A percentile compares a stretch with the other conserved stretches of the same genome.
These are phyloP conservation scores for Scutellaria minor DNA, from an alignment of 257 asterid genomes.

Conservation along the genomic window DNA sequence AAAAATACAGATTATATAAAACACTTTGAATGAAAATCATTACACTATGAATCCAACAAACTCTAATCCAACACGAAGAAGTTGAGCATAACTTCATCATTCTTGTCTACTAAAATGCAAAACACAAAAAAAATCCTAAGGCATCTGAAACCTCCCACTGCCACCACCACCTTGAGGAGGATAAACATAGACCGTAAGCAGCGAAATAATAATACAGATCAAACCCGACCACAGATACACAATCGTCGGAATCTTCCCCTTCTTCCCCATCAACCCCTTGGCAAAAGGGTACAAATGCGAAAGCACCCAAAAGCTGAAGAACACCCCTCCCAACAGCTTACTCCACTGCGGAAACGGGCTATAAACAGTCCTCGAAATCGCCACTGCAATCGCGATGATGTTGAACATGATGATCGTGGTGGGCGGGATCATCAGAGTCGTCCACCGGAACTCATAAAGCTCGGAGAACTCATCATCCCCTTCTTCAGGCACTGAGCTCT, in stretches of 20 bases:
- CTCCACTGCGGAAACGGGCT: slow-evolving; percentile 90
- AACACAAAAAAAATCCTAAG: slow-evolving; percentile 26
- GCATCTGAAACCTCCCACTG: slow-evolving; percentile 44
- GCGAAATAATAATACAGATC: slow-evolving; percentile 71
- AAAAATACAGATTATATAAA: too few species aligned
- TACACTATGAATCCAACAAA: neutral
- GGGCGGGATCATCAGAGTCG: slow-evolving; percentile 80
- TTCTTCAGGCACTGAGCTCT: slow-evolving; percentile 70
- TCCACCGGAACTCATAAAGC: slow-evolving; percentile 87
- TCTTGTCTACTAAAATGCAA: neutral
- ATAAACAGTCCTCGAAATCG: slow-evolving; percentile 69
- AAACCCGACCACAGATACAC: slow-evolving; percentile 92
- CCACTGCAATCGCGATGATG: slow-evolving; percentile 72
- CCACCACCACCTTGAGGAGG: slow-evolving; percentile 59
- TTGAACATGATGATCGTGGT: slow-evolving; percentile 78
- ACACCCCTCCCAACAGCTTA: slow-evolving; percentile 78
- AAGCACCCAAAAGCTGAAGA: slow-evolving; percentile 93
- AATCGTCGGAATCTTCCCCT: slow-evolving; percentile 83
- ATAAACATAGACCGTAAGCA: slow-evolving; percentile 69
- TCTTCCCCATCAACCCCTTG: slow-evolving; percentile 83
- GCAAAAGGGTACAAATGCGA: slow-evolving; percentile 93
- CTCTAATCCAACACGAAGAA: neutral
- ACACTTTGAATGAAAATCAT: too few species aligned
- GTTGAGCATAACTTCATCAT: slow-evolving; percentile 23
- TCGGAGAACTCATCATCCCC: slow-evolving; percentile 82